Base-by-base conservation (phyloP, 2,329 filamentous ascomycete species). In the Bipolaris bicolor region DNA sequence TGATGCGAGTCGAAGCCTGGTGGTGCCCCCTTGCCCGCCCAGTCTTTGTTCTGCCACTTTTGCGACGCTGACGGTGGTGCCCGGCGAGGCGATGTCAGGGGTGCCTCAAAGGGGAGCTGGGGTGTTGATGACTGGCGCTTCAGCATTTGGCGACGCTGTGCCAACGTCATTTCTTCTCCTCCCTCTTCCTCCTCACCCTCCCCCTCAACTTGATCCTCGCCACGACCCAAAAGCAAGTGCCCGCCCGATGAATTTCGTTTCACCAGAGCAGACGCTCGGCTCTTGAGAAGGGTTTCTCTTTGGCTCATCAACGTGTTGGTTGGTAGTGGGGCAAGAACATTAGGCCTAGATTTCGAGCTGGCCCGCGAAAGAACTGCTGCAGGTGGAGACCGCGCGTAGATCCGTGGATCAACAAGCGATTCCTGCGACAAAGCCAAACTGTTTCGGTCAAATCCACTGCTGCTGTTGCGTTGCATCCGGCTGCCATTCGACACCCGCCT, bases 131-230 rank as follows among this genome's bases (percentile, higher is more conserved):
- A 67, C 26, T 76, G 70, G 16, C 69, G 60, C 58, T 79, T 75
- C 10, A 80, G 71, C 15, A 76, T 51, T 15, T 71, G 69, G 59
- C 74, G 69, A 51, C 90, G 87, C 66, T 90, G 85, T 40, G 86
- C 89, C 16, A 95, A 81, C 0, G 90, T 88, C 63, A 94, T 81
- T 54, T 92, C 85, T 58, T 93, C 90, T 1, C 82, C 79, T 65
- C 72, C 57, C 64, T 44, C 39, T 58, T 61, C 55, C 40, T 60
- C 65, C 16, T 54, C 61, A 26, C 18, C 22, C 20, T 43, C 9
- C 13, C 24, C 36, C 15, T 39, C 36, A 16, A 4, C 36, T 18
- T 16, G 29, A 5, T 31, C 40, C 40, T 43, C 20, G 3, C 40
- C 40, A 26, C 18, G 40, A 9, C 40, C 15, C 13, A 15, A n/a